These are phyloP conservation scores for Apiospora hydei DNA, from an alignment of 2,329 filamentous ascomycete species.

Conservation along the genomic window DNA sequence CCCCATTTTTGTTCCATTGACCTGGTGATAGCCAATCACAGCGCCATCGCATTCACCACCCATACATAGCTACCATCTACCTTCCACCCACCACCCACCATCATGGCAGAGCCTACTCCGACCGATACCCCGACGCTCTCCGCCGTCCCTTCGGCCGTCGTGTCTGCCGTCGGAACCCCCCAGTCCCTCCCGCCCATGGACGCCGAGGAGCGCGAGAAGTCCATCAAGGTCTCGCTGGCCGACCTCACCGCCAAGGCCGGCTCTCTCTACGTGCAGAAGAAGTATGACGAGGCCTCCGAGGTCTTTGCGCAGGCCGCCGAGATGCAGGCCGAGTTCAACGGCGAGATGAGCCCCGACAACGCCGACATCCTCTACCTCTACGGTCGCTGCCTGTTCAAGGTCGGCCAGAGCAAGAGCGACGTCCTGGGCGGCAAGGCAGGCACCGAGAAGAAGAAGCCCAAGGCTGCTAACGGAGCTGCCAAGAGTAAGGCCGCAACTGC, in stretches of 20 bases:
- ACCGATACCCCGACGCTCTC: constrained; percentile 41
- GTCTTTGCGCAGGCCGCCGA: constrained; percentile 88
- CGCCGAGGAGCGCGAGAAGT: constrained; percentile 54
- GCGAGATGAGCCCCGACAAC: constrained; percentile 89
- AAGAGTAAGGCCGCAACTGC: constrained; percentile 49
- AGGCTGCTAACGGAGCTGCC: constrained; percentile 49
- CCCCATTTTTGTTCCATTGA: constrained; percentile 18
- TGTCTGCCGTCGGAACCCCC: constrained; percentile 38
- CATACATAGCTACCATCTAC: not conserved
- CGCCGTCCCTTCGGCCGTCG: constrained; percentile 38
- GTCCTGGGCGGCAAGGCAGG: constrained; percentile 85
- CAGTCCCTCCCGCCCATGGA: constrained; percentile 44
- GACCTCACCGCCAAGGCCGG: constrained; percentile 83
- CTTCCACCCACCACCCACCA: constrained; percentile 25
- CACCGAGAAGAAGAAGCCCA: constrained; percentile 62
- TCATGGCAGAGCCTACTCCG: constrained; percentile 42
- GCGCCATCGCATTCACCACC: constrained; percentile 18
- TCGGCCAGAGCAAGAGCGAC: constrained; percentile 93
- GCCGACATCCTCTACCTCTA: constrained; percentile 95
- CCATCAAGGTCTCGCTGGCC: constrained; percentile 70
- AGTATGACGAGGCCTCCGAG: constrained; percentile 86
- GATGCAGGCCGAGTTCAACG: constrained; percentile 89
- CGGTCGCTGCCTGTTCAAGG: constrained; percentile 90
- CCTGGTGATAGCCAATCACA: constrained; percentile 20
- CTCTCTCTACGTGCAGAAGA: constrained; percentile 86